Base-by-base conservation (phyloP, 257 asterid genomes). In the Salvia miltiorrhiza region DNA sequence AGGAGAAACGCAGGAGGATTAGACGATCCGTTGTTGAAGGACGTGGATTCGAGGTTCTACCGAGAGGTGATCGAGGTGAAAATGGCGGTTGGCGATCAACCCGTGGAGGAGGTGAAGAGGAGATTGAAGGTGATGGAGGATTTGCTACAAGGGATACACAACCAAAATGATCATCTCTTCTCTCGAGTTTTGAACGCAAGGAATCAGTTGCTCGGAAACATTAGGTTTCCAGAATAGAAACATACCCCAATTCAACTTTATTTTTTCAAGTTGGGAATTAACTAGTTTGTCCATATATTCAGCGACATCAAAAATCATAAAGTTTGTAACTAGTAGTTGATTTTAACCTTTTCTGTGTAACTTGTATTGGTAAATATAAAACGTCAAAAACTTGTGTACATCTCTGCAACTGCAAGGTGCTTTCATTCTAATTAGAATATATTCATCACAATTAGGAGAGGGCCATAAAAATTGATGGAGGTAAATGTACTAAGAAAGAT, bases 1-100 rank as follows among this genome's bases (percentile, higher is more conserved):
- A 80, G 89, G 59, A 74, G 72, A 39, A 55, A 62, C 11, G 54
- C 53, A 2, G 76, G 72, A 7, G 41, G 67, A 23, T 77, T 76
- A n/a, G 76, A 76, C 37, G 87, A 79, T 48, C 52, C 86, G 1
- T 53, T 74, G 47, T 20, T 80, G 40, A 69, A 72, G 12, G 76
- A 71, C 19, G 61, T 86, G 70, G 90, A 85, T 55, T 72, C 73
- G 5, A 63, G 75, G 37, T 61, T 80, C 20, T 54, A 72, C 48
- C 50, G 26, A 32, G 97, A 86, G 79, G 86, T 88, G 63, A 70
- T 54, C 26, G 85, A 77, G 67, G 84, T 90, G 6, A 86, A 87
- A 44, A 40, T 49, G 21, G 85, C 82, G 10, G 3, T 7, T 3
- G 43, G 43, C 0, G 35, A 4, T 30, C 35, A 30, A 30, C 4